Percentiles rank a stretch among this genome's conserved stretches.
phyloP scores from a whole-genome alignment of 2,329 filamentous ascomycete species.

The Biscogniauxia mediterranea region DNA sequence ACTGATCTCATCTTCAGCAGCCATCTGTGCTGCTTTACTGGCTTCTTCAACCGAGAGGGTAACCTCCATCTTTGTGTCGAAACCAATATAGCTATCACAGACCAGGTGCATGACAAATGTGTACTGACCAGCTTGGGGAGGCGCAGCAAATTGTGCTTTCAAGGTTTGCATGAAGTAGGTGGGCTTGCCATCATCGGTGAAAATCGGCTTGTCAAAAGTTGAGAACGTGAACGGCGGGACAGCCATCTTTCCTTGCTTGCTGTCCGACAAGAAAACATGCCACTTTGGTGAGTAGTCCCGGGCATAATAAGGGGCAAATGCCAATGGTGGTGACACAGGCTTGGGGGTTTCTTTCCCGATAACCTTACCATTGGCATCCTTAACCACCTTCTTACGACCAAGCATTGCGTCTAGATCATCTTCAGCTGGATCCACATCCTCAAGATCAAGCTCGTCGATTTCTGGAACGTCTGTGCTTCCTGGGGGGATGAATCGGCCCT shows the following conservation, averaged over 20 bases:
- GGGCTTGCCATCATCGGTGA: constrained; percentile 75
- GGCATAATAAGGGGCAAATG: constrained; percentile 85
- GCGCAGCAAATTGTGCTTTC: constrained; percentile 95
- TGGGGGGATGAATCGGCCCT: constrained; percentile 89
- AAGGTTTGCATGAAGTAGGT: constrained; percentile 95
- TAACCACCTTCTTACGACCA: constrained; percentile 67
- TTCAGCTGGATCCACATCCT: constrained; percentile 90
- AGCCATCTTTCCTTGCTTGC: constrained; percentile 91
- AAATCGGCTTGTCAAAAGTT: constrained; percentile 85
- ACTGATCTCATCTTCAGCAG: constrained; percentile 90
- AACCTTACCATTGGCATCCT: constrained; percentile 58
- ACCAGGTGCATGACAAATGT: constrained; percentile 92
- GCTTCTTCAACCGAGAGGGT: constrained; percentile 86
- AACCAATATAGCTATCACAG: constrained; percentile 92
- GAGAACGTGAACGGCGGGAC: constrained; percentile 96
- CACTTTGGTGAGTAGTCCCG: constrained; percentile 87
- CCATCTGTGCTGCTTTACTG: constrained; percentile 76
- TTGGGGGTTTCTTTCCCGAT: constrained; percentile 57
- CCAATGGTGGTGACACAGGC: constrained; percentile 76
- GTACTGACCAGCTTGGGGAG: constrained; percentile 87
- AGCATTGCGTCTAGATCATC: constrained; percentile 84
- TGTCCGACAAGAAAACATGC: constrained; percentile 93
- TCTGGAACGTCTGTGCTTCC: constrained; percentile 73
- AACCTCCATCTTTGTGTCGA: constrained; percentile 89
- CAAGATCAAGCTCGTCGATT: constrained; percentile 75